phyloP scores from a whole-genome alignment of 371 early-diverging fungal species.

The Polyrhizophydium stewartii region DNA sequence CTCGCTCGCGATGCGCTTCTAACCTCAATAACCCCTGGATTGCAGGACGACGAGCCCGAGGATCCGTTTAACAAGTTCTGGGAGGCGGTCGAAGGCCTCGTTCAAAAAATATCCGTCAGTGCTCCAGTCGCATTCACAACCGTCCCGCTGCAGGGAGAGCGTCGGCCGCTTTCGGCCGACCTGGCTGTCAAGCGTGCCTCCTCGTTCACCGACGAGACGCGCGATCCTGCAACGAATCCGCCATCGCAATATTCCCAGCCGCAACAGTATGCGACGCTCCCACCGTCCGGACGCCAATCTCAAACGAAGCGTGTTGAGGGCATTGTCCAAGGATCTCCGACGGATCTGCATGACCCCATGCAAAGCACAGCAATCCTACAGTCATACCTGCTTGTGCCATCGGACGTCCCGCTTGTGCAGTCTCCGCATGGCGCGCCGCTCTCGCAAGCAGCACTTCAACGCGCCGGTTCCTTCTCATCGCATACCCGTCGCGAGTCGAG shows the following conservation, averaged over 20 bases:
- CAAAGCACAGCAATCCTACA: slow-evolving; percentile 41
- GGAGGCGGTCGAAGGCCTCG: slow-evolving; percentile 70
- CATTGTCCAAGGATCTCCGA: no score
- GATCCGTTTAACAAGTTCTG: slow-evolving; percentile 84
- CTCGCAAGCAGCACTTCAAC: no score
- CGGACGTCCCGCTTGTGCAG: neutral
- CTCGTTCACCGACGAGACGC: no score
- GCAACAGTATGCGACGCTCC: neutral
- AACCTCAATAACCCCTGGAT: neutral
- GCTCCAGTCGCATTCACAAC: slow-evolving; percentile 74
- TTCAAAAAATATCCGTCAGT: slow-evolving; percentile 65
- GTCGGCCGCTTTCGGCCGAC: no score
- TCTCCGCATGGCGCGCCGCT: no score
- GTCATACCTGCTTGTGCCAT: slow-evolving; percentile 55
- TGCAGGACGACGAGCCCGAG: slow-evolving; percentile 25
- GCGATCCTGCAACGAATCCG: no score
- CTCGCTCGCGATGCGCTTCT: neutral
- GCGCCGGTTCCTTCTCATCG: no score
- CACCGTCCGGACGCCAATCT: neutral
- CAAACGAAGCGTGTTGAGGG: neutral
- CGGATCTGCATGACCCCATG: slow-evolving; percentile 15
- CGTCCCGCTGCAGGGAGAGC: slow-evolving; percentile 44
- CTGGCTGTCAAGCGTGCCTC: no score
- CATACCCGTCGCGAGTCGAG: no score
- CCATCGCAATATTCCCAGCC: neutral